Evolutionary conservation across 2,329 filamentous ascomycete species (phyloP), one percentile per base, ranked within the genome.

Genomic region (Colletotrichum sp.): DNA sequence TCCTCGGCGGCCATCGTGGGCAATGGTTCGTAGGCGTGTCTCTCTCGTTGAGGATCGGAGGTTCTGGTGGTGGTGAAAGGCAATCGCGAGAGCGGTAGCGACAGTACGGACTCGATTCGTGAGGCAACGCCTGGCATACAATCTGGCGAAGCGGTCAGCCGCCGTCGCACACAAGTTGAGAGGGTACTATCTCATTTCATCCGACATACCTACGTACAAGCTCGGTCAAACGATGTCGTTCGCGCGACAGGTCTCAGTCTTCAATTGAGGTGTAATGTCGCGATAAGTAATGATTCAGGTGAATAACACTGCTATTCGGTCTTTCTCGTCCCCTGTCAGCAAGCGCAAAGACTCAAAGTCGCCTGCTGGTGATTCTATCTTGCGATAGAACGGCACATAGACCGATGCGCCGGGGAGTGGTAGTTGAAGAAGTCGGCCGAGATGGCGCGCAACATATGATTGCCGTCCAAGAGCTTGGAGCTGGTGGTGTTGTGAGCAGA

Each of bases 281-380:
- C 24, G 30, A 24, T 70, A n/a, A 59, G 26, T 71, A 13, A 26
- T 39, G 39, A 55, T 30, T 24, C 36, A 32, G 55, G 32, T 67
- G 28, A 52, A 72, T 39, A 75, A 66, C 52, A 77, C 36, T 73
- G 66, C 72, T 69, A 71, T 26, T 75, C 82, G 90, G 90, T 91
- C 90, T 92, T 92, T 92, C 88, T 90, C 85, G 84, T 87, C 86
- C 83, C 87, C 85, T 80, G 81, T 80, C 80, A 91, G 89, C 90
- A 92, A 92, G 89, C 90, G 90, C 90, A 92, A 92, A 92, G 90
- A 92, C 90, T 90, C 84, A 80, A 92, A 92, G 90, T 92, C 90
- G 90, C 90, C 85, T 89, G 90, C 89, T 84, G 85, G 78, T 81
- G 72, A 78, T 81, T 79, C 83, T 89, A 90, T 84, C 80, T 83